Percentiles rank a stretch among this genome's conserved stretches.
Evolutionary conservation across 2,329 filamentous ascomycete species (phyloP).

Genomic region (Lachnellula occidentalis): DNA sequence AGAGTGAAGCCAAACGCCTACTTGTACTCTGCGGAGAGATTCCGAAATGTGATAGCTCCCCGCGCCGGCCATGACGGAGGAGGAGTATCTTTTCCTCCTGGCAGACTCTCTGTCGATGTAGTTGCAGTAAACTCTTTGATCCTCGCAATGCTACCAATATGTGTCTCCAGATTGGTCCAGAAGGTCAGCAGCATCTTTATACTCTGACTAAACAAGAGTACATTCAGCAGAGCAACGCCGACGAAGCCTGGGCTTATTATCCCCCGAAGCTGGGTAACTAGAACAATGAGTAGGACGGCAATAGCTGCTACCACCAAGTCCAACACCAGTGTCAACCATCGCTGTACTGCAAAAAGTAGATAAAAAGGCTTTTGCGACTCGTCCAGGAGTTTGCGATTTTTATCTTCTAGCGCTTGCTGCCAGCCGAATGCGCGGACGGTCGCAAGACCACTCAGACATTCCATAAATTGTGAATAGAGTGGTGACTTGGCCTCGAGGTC

Average conservation of each 20-base stretch:
- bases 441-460: constrained; percentile 37
- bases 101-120: constrained; percentile 1
- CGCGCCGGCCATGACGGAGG: constrained; percentile 12
- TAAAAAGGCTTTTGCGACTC: constrained; percentile 52
- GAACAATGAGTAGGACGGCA: constrained; percentile 27
- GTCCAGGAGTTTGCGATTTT: constrained; percentile 44
- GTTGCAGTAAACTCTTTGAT: constrained; percentile 9
- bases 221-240: constrained; percentile 24
- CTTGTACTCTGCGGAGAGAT: constrained; percentile 28
- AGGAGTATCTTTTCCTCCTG: not conserved
- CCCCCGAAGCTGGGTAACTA: constrained; percentile 26
- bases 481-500: constrained; percentile 39
- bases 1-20: constrained; percentile 5
- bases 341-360: constrained; percentile 49
- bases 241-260: constrained; percentile 11
- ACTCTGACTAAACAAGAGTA: constrained; percentile 14
- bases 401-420: constrained; percentile 36
- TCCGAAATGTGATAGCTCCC: constrained; percentile 29
- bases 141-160: constrained; percentile 13
- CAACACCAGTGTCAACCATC: constrained; percentile 46
- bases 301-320: constrained; percentile 19
- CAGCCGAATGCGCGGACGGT: constrained; percentile 42
- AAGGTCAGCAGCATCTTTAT: constrained; percentile 10
- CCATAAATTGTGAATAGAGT: constrained; percentile 41
- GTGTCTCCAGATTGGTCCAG: constrained; percentile 19